phyloP scores from a whole-genome alignment of 176 grass and related monocot species.

The Chrysopogon serrulatus region DNA sequence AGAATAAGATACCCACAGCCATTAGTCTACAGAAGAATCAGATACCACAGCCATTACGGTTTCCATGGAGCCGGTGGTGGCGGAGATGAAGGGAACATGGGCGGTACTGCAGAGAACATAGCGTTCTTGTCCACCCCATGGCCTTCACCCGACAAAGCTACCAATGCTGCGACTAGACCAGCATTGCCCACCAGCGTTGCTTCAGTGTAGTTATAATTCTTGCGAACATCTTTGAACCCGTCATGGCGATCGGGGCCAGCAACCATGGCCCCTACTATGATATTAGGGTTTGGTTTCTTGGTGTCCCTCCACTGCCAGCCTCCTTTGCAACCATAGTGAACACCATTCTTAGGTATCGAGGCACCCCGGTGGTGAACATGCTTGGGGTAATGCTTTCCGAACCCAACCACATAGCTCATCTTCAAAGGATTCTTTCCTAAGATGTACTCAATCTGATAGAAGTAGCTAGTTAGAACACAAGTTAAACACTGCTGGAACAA shows the following conservation, averaged over 20 bases:
- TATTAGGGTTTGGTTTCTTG: conserved; percentile 81
- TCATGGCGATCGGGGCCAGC: conserved; percentile 80
- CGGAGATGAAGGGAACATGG: conserved; percentile 82
- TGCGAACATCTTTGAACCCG: conserved; percentile 68
- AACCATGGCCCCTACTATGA: conserved; percentile 75
- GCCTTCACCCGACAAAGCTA: conserved; percentile 63
- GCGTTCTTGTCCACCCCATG: conserved; percentile 83
- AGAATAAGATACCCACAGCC: not conserved
- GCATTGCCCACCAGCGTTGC: conserved; percentile 85
- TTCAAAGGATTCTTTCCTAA: conserved; percentile 92
- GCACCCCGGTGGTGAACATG: conserved; percentile 90
- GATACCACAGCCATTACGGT: conserved; percentile 35
- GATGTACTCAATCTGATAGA: conserved; percentile 70
- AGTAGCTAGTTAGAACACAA: conserved; percentile 9
- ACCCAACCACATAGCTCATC: conserved; percentile 92
- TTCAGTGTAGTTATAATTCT: conserved; percentile 87
- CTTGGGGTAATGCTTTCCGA: conserved; percentile 63
- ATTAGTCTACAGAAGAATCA: conserved; percentile 13
- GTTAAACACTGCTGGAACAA: not conserved
- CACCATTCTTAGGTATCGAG: conserved; percentile 80
- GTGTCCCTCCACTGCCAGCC: conserved; percentile 88
- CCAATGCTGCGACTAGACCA: conserved; percentile 79
- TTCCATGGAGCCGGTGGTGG: conserved; percentile 90
- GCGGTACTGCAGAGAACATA: conserved; percentile 88
- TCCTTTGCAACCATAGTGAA: conserved; percentile 77